Evolutionary conservation across 805 yeast species (phyloP), one percentile per base, ranked within the genome.

Genomic region (Yamadazyma kitorensis): DNA sequence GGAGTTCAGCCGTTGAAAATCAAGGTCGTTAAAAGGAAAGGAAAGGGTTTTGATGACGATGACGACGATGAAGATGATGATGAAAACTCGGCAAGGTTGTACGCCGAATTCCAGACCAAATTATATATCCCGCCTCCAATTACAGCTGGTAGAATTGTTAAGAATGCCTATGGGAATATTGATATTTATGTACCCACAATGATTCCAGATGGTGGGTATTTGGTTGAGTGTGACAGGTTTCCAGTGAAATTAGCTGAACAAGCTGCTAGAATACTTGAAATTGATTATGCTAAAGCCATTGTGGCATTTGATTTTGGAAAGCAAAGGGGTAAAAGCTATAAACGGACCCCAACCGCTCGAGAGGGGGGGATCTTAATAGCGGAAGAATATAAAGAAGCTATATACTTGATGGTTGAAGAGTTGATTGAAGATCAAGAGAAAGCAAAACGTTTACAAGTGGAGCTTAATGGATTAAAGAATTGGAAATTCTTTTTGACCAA

Each of bases 231-330:
- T 2, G 36, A 49, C 1, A 33, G 31, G 3, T 47, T 44, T 17
- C 62, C 70, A 5, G 58, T 74, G 45, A 70, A 74, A 24, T 57
- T 70, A 37, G 77, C 84, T 0, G 77, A 74, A 24, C 68, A 68
- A 30, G 96, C 98, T 0, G 95, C 95, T 0, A 73, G 72, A 38
- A 51, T 78, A 1, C 48, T 89, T 8, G 77, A 74, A 0, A 70
- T 91, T 5, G 95, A 86, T 44, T 87, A 70, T 61, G 97, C 95
- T 0, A 80, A 78, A 30, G 98, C 97, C 0, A 89, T 88, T 2
- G 80, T 82, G 2, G 86, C 89, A 0, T 91, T 93, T 60, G 93
- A 86, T 36, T 93, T 85, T 58, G 72, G 68, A 18, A 57, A 60
- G 27, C 54, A 67, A 27, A 24, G 26, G 2, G 35, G 39, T 2